phyloP scores from a whole-genome alignment of 768 basidiomycete species.

The Sarcodon aspratus region DNA sequence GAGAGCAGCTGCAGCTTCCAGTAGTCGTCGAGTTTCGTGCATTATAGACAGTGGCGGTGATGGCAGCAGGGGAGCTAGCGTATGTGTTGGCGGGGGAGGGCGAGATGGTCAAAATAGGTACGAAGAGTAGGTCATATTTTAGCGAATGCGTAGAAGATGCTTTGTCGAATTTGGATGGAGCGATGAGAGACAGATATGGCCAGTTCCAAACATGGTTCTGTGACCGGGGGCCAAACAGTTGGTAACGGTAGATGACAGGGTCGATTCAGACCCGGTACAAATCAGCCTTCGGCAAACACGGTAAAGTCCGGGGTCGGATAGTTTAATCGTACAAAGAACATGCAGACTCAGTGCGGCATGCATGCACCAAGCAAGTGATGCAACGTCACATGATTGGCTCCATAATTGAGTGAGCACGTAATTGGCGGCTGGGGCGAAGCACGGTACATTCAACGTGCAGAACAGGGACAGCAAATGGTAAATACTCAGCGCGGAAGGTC shows the following conservation, averaged over 20 bases:
- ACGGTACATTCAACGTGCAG: no score
- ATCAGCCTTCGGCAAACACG: neutral
- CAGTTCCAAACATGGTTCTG: slow-evolving; percentile 40
- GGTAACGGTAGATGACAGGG: neutral
- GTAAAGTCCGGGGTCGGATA: neutral
- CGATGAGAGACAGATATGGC: slow-evolving; percentile 24
- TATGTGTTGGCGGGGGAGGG: slow-evolving; percentile 9
- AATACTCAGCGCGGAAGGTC: no score
- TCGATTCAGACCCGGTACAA: neutral
- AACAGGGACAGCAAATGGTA: no score
- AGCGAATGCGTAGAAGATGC: slow-evolving; percentile 24
- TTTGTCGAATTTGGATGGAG: no score
- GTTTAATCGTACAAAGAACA: neutral
- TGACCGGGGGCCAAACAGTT: slow-evolving; percentile 8
- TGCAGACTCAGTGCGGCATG: neutral
- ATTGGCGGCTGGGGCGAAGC: no score
- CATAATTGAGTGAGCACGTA: neutral
- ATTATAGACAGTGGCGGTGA: slow-evolving; percentile 24
- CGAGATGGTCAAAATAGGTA: neutral
- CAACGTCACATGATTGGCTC: neutral
- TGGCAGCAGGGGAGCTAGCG: slow-evolving; percentile 43
- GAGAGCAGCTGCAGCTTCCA: slow-evolving; percentile 70
- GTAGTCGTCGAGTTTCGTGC: slow-evolving; percentile 63
- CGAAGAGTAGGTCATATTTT: neutral
- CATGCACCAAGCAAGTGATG: neutral